These are phyloP conservation scores for Metschnikowia borealis DNA, from an alignment of 805 yeast species.

Conservation along the genomic window DNA sequence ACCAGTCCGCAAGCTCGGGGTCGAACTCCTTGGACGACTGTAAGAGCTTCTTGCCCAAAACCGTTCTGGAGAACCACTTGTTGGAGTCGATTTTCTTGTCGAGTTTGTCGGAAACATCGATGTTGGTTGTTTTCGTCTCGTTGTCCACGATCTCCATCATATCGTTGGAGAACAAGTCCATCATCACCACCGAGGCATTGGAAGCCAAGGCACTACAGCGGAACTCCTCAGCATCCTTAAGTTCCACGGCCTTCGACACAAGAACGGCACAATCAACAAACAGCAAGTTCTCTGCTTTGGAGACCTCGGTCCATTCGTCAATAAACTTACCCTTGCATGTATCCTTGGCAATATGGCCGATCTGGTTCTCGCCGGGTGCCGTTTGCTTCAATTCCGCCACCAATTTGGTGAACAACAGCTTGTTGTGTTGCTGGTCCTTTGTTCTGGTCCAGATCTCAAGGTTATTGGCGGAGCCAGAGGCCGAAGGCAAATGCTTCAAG, in stretches of 20 bases:
- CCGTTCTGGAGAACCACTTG: conserved; percentile 56
- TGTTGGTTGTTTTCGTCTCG: conserved; percentile 70
- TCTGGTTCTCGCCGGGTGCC: conserved; percentile 30
- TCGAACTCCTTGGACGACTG: conserved; percentile 57
- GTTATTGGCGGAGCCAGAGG: conserved; percentile 27
- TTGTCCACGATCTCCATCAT: conserved; percentile 87
- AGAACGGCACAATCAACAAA: conserved; percentile 48
- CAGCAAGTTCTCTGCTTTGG: conserved; percentile 30
- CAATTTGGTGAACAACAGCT: conserved; percentile 58
- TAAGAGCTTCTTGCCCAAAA: conserved; percentile 52
- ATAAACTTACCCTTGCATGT: conserved; percentile 79
- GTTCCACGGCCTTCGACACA: conserved; percentile 56
- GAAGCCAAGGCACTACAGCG: conserved; percentile 64
- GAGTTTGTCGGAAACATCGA: conserved; percentile 66
- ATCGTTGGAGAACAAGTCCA: conserved; percentile 80
- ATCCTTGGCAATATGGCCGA: conserved; percentile 76
- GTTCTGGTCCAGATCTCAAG: conserved; percentile 66
- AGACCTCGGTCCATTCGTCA: conserved; percentile 64
- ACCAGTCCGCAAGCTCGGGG: conserved; percentile 80
- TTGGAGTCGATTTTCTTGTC: conserved; percentile 77
- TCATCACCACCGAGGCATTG: conserved; percentile 70
- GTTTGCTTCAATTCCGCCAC: conserved; percentile 42
- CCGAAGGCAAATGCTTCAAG: conserved; percentile 52
- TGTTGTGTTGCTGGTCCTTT: conserved; percentile 77
- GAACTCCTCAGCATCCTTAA: conserved; percentile 78